Evolutionary conservation across 2,329 filamentous ascomycete genomes (phyloP).

Genomic region (Coniochaeta sp.): DNA sequence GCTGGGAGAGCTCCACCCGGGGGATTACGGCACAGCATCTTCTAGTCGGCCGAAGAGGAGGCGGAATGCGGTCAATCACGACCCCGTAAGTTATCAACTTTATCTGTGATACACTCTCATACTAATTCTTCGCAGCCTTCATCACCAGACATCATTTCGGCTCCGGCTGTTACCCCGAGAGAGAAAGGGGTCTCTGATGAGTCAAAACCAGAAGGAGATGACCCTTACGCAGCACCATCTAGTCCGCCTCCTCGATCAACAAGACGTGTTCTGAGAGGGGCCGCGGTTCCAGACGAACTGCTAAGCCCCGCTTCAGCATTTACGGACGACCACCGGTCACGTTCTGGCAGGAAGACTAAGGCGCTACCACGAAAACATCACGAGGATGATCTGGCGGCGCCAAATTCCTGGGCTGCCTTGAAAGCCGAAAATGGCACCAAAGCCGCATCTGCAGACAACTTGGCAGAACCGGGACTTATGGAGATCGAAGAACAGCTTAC

Average conservation of each 20-base stretch:
- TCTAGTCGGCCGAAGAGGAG: conserved; percentile 1
- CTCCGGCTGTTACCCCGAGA: conserved; percentile 2
- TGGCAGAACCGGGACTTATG: not conserved
- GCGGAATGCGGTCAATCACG: not conserved
- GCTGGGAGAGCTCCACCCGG: not conserved
- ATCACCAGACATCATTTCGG: conserved; percentile 18
- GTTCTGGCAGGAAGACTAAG: not conserved
- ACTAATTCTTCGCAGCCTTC: conserved; percentile 9
- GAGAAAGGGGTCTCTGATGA: not conserved
- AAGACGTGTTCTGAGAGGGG: not conserved
- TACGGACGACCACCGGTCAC: not conserved
- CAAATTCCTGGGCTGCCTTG: not conserved
- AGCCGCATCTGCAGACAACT: not conserved
- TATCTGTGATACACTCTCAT: not conserved
- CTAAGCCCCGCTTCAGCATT: not conserved
- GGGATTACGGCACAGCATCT: not conserved
- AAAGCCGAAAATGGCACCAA: not conserved
- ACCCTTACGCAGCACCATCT: not conserved
- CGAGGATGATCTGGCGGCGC: not conserved
- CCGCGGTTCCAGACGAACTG: not conserved
- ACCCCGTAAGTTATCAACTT: conserved; percentile 4
- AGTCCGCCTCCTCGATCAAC: not conserved
- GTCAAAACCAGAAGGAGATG: not conserved
- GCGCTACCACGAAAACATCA: not conserved
- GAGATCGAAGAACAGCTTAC: not conserved